Base-by-base conservation (phyloP, 2,329 filamentous ascomycete genomes). In the Drechslera avenae region DNA sequence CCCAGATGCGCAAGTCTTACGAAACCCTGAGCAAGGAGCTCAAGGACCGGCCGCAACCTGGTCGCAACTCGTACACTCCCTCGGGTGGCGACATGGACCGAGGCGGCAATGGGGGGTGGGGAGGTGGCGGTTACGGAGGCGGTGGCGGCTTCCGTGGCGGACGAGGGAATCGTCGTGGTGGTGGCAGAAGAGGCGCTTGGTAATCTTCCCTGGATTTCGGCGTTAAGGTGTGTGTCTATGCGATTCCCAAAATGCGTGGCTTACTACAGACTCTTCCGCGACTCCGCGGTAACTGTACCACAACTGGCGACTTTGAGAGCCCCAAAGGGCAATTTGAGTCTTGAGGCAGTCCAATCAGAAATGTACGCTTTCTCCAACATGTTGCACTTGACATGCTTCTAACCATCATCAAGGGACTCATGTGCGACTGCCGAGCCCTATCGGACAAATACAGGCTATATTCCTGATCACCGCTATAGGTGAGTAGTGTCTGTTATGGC, bases 1-100 rank as follows among this genome's bases (percentile, higher is more conserved):
- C 94, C 13, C 90, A 96, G 76, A 99, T 99, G 94, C 86, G 94
- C 64, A 96, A 94, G 81, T 94, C 91, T 3, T 91, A 85, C 67
- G 91, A 96, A 48, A 79, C 83, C n/a, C 85, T 99, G 56, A 88
- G 88, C 43, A 91, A 91, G 75, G 91, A 97, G 71, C 81, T 96
- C 75, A 89, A 91, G 69, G 87, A 87, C 1, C 80, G 89, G 21
- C 79, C 81, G 39, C 83, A 85, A 33, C 85, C 84, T 14, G 26
- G 37, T 13, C 80, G 84, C 62, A 64, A 73, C 52, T 50, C 51
- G 6, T 65, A 66, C 44, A 40, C 57, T 34, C 45, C 56, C 17
- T 46, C 58, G 6, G 51, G 54, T 46, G 64, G 67, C 44, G 62
- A 69, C 48, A 52, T 59, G 43, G 59, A 64, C 44, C 60, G 63